A percentile compares a stretch with the other conserved stretches of the same genome.
Conservation (phyloP, 2,329 filamentous ascomycete species). For the Exophiala mesophila region DNA sequence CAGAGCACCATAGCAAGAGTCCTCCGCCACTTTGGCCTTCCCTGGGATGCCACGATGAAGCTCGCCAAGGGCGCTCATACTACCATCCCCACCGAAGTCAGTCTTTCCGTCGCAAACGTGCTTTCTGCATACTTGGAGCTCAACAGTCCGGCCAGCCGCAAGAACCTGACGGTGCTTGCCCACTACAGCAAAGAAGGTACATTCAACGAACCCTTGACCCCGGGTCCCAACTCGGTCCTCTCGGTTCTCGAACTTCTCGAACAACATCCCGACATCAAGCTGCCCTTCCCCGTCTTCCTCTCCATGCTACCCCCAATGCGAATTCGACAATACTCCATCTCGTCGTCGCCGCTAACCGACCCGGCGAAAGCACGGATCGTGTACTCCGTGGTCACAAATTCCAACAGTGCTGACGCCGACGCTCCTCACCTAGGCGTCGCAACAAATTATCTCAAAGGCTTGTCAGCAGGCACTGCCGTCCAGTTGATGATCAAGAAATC, state of each 20-base stretch:
- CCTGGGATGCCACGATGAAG: conserved; percentile 64
- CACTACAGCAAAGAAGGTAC: conserved; percentile 15
- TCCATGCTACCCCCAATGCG: conserved; percentile 72
- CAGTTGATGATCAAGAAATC: conserved; percentile 35
- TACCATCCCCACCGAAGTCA: conserved; percentile 51
- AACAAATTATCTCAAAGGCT: conserved; percentile 55
- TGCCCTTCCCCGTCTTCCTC: conserved; percentile 64
- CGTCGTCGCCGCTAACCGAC: conserved; percentile 63
- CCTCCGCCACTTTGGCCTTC: conserved; percentile 59
- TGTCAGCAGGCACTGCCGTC: conserved; percentile 30
- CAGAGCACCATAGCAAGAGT: conserved; percentile 57
- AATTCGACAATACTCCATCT: conserved; percentile 74
- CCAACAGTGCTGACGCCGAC: conserved; percentile 30
- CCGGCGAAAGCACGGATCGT: conserved; percentile 58
- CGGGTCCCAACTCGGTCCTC: conserved; percentile 6
- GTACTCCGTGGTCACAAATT: conserved; percentile 54
- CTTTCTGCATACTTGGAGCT: conserved; percentile 69
- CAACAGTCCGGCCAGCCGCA: conserved; percentile 65
- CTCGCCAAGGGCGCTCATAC: conserved; percentile 52
- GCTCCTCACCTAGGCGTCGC: conserved; percentile 55
- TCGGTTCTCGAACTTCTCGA: conserved; percentile 63
- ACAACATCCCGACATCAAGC: conserved; percentile 52
- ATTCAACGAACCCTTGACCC: conserved; percentile 6
- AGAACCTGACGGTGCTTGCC: conserved; percentile 29
- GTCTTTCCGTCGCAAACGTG: conserved; percentile 59